These are phyloP conservation scores for Myxozyma monticola DNA, from an alignment of 805 yeast genomes.

Conservation along the genomic window DNA sequence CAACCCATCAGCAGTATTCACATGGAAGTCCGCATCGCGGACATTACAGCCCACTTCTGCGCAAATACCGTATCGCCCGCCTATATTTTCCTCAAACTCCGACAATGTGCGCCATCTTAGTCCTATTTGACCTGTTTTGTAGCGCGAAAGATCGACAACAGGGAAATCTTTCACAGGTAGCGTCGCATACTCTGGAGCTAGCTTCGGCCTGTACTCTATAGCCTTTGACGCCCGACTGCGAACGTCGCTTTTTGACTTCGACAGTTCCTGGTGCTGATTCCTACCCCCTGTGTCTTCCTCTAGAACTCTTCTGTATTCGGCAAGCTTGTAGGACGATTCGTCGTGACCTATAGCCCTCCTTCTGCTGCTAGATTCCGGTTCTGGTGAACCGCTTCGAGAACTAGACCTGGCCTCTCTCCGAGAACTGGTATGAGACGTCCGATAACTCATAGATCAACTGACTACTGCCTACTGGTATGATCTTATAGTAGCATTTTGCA, in stretches of 20 bases:
- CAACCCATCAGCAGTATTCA: conserved; percentile 4
- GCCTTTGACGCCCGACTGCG: conserved; percentile 9
- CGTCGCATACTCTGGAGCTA: conserved; percentile 12
- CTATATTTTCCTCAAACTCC: conserved; percentile 16
- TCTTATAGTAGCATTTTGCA: too few relatives aligned
- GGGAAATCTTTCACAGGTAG: conserved; percentile 19
- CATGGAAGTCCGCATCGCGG: conserved; percentile 5
- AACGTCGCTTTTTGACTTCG: neutral
- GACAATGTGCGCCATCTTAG: conserved; percentile 21
- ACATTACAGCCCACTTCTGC: conserved; percentile 13
- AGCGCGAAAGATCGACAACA: conserved; percentile 17
- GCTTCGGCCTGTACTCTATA: conserved; percentile 11
- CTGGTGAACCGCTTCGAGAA: too few relatives aligned
- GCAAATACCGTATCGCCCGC: conserved; percentile 20
- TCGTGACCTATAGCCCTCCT: too few relatives aligned
- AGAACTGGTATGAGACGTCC: too few relatives aligned
- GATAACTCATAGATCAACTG: too few relatives aligned
- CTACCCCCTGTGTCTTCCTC: too few relatives aligned
- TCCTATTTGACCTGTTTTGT: conserved; percentile 17
- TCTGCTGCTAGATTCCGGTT: too few relatives aligned
- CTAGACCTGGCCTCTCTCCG: too few relatives aligned
- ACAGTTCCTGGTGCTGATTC: neutral
- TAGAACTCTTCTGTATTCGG: too few relatives aligned
- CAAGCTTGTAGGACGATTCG: too few relatives aligned
- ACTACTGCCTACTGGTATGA: too few relatives aligned